Percentiles rank a stretch among this genome's conserved stretches.
phyloP scores from a whole-genome alignment of 192 early-diverging fungal species.

The Spizellomyces sp. region DNA sequence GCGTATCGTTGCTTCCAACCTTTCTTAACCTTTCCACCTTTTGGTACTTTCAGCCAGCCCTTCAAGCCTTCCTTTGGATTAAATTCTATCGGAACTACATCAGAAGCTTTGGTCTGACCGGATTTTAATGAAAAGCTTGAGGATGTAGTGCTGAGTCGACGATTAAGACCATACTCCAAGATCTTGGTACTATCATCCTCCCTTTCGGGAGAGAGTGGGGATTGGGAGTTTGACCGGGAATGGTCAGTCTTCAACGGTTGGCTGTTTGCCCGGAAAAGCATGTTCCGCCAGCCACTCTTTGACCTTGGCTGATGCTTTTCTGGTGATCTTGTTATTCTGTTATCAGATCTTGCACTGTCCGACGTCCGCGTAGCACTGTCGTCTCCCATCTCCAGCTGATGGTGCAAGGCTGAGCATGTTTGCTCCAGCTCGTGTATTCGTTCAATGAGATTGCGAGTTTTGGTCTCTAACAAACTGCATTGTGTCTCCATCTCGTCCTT shows the following conservation, averaged over 20 bases:
- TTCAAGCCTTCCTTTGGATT: constrained; percentile 30
- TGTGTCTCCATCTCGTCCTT: constrained; percentile 23
- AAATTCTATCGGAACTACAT: constrained; percentile 33
- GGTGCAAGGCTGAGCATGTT: constrained; percentile 21
- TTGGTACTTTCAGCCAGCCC: constrained; percentile 54
- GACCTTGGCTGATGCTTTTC: constrained; percentile 4
- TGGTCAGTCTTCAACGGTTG: constrained; percentile 19
- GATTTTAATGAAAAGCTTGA: constrained; percentile 32
- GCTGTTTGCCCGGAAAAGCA: constrained; percentile 23
- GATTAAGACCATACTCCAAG: not conserved
- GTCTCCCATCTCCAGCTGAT: constrained; percentile 21
- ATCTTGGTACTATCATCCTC: constrained; percentile 13
- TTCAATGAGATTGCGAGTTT: constrained; percentile 32
- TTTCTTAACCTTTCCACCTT: constrained; percentile 53
- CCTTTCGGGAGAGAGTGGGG: not conserved
- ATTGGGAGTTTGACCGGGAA: not conserved
- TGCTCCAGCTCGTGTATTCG: constrained; percentile 39
- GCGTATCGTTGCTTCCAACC: constrained; percentile 51
- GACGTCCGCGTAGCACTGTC: not conserved
- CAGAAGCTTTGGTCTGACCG: constrained; percentile 25
- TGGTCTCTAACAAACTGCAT: constrained; percentile 8
- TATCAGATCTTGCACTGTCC: not conserved
- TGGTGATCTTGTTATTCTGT: constrained; percentile 21
- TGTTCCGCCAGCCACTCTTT: constrained; percentile 20
- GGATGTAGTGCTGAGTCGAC: constrained; percentile 8